Base-by-base conservation (phyloP, 73 alveolate genomes). In the Paramecium sexaurelia region DNA sequence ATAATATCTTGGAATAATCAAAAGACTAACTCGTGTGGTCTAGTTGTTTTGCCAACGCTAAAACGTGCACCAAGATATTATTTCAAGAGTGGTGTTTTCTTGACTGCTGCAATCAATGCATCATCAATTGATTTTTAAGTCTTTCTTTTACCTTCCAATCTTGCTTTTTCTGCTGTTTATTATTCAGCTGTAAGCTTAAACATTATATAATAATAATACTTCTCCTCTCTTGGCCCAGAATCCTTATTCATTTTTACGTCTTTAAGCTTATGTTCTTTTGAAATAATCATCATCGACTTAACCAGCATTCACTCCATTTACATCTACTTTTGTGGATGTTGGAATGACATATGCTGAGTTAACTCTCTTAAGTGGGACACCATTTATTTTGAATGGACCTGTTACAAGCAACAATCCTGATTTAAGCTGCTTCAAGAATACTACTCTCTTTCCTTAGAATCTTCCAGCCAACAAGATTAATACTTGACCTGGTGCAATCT, bases 401-500 rank as follows among this genome's bases (percentile, higher is more conserved):
- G 99, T 97, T 45, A 97, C 99, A 73, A 97, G 97, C 87, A 97
- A 87, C 84, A 95, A 93, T 43, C 99, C 99, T 32, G 97, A 92
- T 85, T 96, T 91, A 75, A 97, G 96, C 88, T 95, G 97, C 95
- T 97, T 97, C 91, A 97, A 93, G 97, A 91, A 97, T 33, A 97
- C 99, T 66, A 96, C 99, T 92, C 99, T 94, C 96, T 94, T 97
- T 83, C 99, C 99, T 95, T 97, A 91, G 96, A 96, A 96, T 94
- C 97, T 94, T 66, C 99, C 99, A 47, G 98, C 95, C 57, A 96
- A 94, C 88, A 96, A 92, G 90, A 96, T 92, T 89, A 96, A 95
- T n/a, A 96, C 97, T 75, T 93, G 93, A 40, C 99, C 99, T 85
- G 98, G 98, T 43, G 47, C 92, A 92, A 96, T 78, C 85, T 85